Conservation (phyloP, 2,329 filamentous ascomycete genomes). For the Pseudogymnoascus sp. region DNA sequence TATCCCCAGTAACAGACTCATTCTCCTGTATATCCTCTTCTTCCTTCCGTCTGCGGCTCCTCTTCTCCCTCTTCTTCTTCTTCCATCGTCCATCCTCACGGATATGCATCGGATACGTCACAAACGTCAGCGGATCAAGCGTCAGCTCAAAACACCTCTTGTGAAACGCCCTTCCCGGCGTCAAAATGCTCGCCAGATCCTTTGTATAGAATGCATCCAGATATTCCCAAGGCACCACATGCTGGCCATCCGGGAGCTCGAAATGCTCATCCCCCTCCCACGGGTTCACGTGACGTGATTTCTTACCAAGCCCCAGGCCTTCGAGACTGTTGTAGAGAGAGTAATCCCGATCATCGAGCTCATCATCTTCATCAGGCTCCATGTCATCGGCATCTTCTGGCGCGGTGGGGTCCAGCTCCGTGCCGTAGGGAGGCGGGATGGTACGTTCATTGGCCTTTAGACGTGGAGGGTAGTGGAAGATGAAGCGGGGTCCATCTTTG, state of each 20-base stretch:
- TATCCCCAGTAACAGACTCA: conserved; percentile 12
- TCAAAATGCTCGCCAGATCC: conserved; percentile 71
- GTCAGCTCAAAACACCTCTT: conserved; percentile 77
- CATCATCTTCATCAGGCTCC: conserved; percentile 45
- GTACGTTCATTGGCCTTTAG: conserved; percentile 32
- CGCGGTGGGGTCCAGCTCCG: conserved; percentile 25
- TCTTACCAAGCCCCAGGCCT: conserved; percentile 11
- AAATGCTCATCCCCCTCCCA: conserved; percentile 33
- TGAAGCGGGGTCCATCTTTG: conserved; percentile 69
- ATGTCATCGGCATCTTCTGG: conserved; percentile 32
- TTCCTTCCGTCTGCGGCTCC: conserved; percentile 29
- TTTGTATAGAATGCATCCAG: conserved; percentile 67
- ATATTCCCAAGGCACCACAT: conserved; percentile 60
- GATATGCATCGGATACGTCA: conserved; percentile 78
- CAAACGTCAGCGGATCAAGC: conserved; percentile 68
- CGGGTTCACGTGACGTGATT: conserved; percentile 19
- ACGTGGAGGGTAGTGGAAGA: conserved; percentile 77
- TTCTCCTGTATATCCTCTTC: conserved; percentile 21
- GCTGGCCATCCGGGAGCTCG: conserved; percentile 46
- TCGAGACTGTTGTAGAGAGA: conserved; percentile 17
- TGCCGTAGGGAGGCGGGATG: conserved; percentile 22
- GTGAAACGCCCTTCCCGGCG: conserved; percentile 66
- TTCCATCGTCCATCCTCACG: conserved; percentile 70
- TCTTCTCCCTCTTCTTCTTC: conserved; percentile 45
- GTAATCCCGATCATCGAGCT: conserved; percentile 19